Conservation (phyloP, 139 green algal species). For the Desmodesmus armatus region DNA sequence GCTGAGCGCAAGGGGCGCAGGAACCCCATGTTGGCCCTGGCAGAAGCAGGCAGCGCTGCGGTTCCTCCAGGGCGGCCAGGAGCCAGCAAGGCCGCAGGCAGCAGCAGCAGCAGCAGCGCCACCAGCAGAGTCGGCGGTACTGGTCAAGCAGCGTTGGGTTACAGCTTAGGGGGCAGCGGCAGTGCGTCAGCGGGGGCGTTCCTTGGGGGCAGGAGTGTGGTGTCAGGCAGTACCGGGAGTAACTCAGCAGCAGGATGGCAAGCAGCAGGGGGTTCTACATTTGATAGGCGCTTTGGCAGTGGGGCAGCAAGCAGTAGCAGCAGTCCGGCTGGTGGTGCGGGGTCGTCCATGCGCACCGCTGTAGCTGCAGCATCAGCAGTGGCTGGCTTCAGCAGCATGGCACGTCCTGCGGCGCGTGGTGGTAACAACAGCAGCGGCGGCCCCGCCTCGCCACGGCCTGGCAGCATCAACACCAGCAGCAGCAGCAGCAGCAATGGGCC, state of each 20-base stretch:
- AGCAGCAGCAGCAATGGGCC: not conserved
- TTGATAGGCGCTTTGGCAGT: not conserved
- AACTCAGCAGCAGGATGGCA: not conserved
- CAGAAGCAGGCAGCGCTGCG: slow-evolving; percentile 9
- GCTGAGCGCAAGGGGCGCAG: not conserved
- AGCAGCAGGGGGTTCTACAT: not conserved
- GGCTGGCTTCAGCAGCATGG: not conserved
- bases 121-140: not conserved
- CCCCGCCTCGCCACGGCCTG: too few relatives aligned
- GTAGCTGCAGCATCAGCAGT: not conserved
- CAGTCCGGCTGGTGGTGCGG: not conserved
- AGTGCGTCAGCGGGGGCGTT: not conserved
- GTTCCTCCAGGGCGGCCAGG: not conserved
- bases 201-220: not conserved
- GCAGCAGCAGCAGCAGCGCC: not conserved
- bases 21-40: not conserved
- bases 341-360: not conserved
- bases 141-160: too few relatives aligned
- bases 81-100: not conserved
- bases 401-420: not conserved
- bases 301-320: not conserved
- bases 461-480: not conserved
- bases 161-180: not conserved
- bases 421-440: not conserved
- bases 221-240: not conserved